Evolutionary conservation across 2,329 filamentous ascomycete genomes (phyloP), one percentile per base, ranked within the genome.

Genomic region (Fusarium sp.): DNA sequence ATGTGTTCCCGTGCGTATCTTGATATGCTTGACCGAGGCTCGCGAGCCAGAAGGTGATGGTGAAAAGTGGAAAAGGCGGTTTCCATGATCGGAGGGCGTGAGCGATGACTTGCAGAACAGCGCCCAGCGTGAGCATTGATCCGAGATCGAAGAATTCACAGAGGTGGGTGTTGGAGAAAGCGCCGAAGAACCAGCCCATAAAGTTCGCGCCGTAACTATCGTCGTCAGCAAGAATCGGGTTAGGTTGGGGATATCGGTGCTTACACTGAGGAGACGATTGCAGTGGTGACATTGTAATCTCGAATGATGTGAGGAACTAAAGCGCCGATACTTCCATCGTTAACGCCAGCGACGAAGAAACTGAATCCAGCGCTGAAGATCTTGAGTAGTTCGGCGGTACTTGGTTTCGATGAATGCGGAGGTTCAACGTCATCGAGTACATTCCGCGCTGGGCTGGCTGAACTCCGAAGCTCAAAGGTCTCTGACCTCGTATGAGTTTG

Each of bases 321-420:
- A 3, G 90, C 86, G 6, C 91, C 91, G 2, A 92, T 82, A 68
- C 87, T 90, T 38, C 90, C 90, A 77, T 92, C 91, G 64, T 91
- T 92, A 54, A 89, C 84, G 1, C 91, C 90, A 0, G 90, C 89
- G 36, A 90, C 89, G 76, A 92, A 91, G 82, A 92, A 92, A 0
- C 89, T 90, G 70, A 91, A 87, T 1, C 86, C 87, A 6, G 88
- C 85, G 48, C 87, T 88, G 42, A 87, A 61, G 6, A 92, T 80
- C 76, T 89, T 90, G 41, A 88, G 68, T 3, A 75, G 8, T 2
- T 74, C 64, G 9, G 8, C 14, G 3, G 15, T 51, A 1, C 32
- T 63, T 8, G 68, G 63, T 3, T 72, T 53, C 13, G 41, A 66
- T 2, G 39, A 57, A 36, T 20, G n/a, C 1, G 24, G 32, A 1